These are phyloP conservation scores for Rhodotorula diobovata DNA, from an alignment of 768 basidiomycete species.

Conservation along the genomic window DNA sequence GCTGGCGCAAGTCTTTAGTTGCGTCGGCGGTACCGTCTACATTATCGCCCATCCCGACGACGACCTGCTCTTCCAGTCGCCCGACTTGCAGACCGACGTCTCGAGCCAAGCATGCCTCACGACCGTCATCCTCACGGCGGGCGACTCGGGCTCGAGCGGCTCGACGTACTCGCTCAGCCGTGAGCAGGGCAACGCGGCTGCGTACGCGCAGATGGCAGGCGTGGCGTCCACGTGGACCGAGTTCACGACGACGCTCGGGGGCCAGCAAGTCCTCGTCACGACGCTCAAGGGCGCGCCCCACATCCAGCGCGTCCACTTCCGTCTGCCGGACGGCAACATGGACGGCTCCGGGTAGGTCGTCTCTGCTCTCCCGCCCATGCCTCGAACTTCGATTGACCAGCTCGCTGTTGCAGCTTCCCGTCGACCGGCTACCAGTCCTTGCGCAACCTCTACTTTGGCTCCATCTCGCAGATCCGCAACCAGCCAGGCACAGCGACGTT, in stretches of 20 bases:
- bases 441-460: conserved; percentile 34
- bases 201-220: conserved; percentile 39
- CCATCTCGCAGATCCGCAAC: conserved; percentile 28
- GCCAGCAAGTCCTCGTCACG: conserved; percentile 29
- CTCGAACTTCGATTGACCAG: too few species aligned
- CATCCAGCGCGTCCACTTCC: conserved; percentile 35
- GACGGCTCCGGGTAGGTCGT: conserved; percentile 5
- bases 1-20: conserved; percentile 17
- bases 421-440: conserved; percentile 12
- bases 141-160: conserved; percentile 31
- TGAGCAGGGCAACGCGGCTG: conserved; percentile 34
- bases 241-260: conserved; percentile 16
- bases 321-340: conserved; percentile 37
- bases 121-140: conserved; percentile 31
- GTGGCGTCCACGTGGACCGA: conserved; percentile 26
- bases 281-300: conserved; percentile 27
- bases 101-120: conserved; percentile 15
- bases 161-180: conserved; percentile 21
- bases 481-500: conserved; percentile 21
- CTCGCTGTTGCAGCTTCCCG: background rate
- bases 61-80: conserved; percentile 29
- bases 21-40: conserved; percentile 16
- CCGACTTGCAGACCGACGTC: conserved; percentile 18
- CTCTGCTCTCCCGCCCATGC: background rate
- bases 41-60: conserved; percentile 35